phyloP scores from a whole-genome alignment of 495 filamentous ascomycete genomes.

The Trichoderma orchidacearum region DNA sequence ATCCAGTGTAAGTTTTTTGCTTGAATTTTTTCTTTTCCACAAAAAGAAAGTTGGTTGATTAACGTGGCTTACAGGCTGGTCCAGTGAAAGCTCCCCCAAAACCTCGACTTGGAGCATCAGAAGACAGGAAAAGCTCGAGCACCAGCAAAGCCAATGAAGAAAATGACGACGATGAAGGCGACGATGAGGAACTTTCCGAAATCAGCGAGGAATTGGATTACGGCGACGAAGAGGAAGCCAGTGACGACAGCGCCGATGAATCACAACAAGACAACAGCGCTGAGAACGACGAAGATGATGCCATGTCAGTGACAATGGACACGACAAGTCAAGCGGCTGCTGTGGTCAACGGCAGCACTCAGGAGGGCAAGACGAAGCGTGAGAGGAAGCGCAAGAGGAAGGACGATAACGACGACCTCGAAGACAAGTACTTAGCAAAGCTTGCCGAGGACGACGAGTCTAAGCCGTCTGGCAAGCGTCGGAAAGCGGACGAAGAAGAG shows the following conservation, averaged over 20 bases:
- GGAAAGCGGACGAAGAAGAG: conserved; percentile 24
- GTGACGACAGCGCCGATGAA: conserved; percentile 2
- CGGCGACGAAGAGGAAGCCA: conserved; percentile 17
- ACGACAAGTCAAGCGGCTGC: conserved; percentile 16
- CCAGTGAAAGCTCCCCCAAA: conserved; percentile 46
- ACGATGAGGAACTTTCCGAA: conserved; percentile 6
- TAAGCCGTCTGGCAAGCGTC: conserved; percentile 28
- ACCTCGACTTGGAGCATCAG: conserved; percentile 24
- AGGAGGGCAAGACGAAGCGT: conserved; percentile 18
- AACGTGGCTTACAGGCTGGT: conserved; percentile 39
- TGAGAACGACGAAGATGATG: conserved; percentile 16
- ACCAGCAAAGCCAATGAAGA: conserved; percentile 9
- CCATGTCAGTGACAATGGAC: conserved; percentile 7
- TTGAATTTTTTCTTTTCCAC: neutral
- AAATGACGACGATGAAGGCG: conserved; percentile 26
- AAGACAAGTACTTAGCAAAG: conserved; percentile 66
- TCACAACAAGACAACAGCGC: neutral
- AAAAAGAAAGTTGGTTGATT: conserved; percentile 4
- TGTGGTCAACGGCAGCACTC: conserved; percentile 5
- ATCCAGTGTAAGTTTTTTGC: conserved; percentile 48
- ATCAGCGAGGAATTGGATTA: conserved; percentile 8
- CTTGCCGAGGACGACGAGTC: conserved; percentile 37
- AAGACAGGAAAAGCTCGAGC: neutral
- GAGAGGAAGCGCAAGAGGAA: conserved; percentile 69
- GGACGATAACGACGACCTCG: conserved; percentile 59